Conservation (phyloP, 2,329 filamentous ascomycete species). For the Exserohilum rostratum region DNA sequence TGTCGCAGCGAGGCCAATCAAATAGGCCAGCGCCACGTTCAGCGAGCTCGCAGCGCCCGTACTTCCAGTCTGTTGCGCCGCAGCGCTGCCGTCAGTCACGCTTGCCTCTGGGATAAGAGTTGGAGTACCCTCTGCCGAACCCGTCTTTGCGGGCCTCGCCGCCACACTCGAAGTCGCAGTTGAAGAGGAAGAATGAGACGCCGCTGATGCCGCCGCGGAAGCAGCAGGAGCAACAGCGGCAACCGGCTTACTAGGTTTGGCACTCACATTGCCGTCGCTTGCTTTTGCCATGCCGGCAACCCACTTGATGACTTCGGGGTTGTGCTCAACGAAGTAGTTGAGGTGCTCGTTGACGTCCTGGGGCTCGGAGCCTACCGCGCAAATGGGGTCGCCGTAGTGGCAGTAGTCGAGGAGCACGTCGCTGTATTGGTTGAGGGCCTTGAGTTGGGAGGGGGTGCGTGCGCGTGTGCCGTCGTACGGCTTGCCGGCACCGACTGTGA, state of each 20-base stretch:
- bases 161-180: neutral
- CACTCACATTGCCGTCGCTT: constrained; percentile 16
- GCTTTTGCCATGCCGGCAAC: constrained; percentile 24
- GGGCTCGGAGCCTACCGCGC: constrained; percentile 60
- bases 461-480: constrained; percentile 29
- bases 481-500: constrained; percentile 30
- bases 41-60: constrained; percentile 6
- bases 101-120: neutral
- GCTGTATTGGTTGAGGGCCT: constrained; percentile 23
- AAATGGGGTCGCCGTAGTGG: constrained; percentile 67
- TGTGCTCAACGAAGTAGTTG: constrained; percentile 57
- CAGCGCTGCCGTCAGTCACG: constrained; percentile 15
- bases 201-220: neutral
- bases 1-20: neutral
- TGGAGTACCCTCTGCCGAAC: constrained; percentile 1
- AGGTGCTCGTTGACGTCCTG: constrained; percentile 63
- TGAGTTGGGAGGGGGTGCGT: constrained; percentile 26
- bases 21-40: constrained; percentile 2
- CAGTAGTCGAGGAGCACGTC: constrained; percentile 66
- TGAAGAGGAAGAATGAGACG: neutral
- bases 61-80: constrained; percentile 13
- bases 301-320: constrained; percentile 30
- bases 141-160: constrained; percentile 7
- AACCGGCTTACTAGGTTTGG: constrained; percentile 14
- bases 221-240: neutral